Conservation (phyloP, 495 filamentous ascomycete genomes). For the Pseudotulostoma volvatum region DNA sequence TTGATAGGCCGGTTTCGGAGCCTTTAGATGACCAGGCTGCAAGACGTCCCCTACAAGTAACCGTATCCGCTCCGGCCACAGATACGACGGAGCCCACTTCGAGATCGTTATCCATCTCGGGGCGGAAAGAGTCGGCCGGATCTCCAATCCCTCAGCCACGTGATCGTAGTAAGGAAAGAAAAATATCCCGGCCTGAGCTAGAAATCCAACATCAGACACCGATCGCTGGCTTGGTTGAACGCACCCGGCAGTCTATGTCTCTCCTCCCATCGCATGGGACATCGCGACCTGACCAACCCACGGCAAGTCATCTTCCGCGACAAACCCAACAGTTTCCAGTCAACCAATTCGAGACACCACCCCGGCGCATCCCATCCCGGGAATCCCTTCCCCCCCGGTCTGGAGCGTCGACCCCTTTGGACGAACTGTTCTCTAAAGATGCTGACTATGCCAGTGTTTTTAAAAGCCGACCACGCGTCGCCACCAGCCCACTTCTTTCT, state of each 20-base stretch:
- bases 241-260: slow-evolving; percentile 74
- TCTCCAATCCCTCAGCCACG: neutral
- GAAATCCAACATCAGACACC: slow-evolving; percentile 17
- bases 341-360: slow-evolving; percentile 45
- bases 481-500: slow-evolving; percentile 52
- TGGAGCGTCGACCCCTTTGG: slow-evolving; percentile 34
- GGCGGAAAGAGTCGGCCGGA: no score
- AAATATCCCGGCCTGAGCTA: slow-evolving; percentile 1
- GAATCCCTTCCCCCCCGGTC: slow-evolving; percentile 8
- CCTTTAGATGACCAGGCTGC: neutral
- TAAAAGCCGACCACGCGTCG: slow-evolving; percentile 65
- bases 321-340: slow-evolving; percentile 38
- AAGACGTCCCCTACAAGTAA: neutral
- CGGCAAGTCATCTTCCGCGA: slow-evolving; percentile 22
- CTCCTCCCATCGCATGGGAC: slow-evolving; percentile 22
- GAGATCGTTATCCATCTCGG: neutral
- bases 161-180: slow-evolving; percentile 9
- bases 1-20: slow-evolving; percentile 15
- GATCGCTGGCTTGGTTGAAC: slow-evolving; percentile 38
- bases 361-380: slow-evolving; percentile 22
- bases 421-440: slow-evolving; percentile 46
- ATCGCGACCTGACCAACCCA: slow-evolving; percentile 13
- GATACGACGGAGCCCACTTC: neutral
- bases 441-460: slow-evolving; percentile 75
- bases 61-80: neutral